phyloP scores from a whole-genome alignment of 805 yeast genomes.

The Saccharomycopsis capsularis region DNA sequence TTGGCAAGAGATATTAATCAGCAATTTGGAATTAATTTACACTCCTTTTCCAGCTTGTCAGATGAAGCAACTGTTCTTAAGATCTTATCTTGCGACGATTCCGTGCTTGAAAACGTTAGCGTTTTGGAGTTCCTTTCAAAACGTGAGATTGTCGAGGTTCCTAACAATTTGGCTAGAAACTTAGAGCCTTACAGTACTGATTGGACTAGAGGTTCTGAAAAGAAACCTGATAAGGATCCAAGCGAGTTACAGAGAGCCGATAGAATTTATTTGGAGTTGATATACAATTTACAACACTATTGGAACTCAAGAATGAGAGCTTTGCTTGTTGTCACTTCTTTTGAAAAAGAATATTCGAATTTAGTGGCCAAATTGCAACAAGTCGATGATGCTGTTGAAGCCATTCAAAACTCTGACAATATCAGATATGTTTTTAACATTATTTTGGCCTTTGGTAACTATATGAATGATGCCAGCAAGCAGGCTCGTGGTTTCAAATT shows the following conservation, averaged over 20 bases:
- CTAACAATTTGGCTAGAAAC: conserved; percentile 61
- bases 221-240: conserved; percentile 62
- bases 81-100: conserved; percentile 69
- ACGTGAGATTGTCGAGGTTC: conserved; percentile 67
- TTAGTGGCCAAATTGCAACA: conserved; percentile 57
- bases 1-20: conserved; percentile 84
- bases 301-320: conserved; percentile 94
- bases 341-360: conserved; percentile 72
- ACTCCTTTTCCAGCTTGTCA: conserved; percentile 54
- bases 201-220: conserved; percentile 43
- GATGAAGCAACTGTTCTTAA: conserved; percentile 65
- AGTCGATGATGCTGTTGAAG: conserved; percentile 67
- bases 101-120: conserved; percentile 59
- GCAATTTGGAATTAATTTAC: conserved; percentile 90
- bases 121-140: conserved; percentile 80
- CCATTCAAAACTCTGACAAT: conserved; percentile 57
- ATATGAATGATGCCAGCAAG: conserved; percentile 88
- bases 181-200: conserved; percentile 77
- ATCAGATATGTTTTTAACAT: conserved; percentile 72
- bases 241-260: conserved; percentile 81
- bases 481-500: conserved; percentile 91
- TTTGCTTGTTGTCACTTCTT: conserved; percentile 57
- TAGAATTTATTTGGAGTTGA: conserved; percentile 71
- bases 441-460: conserved; percentile 88
- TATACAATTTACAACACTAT: conserved; percentile 76